Evolutionary conservation across 768 basidiomycete species (phyloP).

Genomic region (Termitomyces sp.): DNA sequence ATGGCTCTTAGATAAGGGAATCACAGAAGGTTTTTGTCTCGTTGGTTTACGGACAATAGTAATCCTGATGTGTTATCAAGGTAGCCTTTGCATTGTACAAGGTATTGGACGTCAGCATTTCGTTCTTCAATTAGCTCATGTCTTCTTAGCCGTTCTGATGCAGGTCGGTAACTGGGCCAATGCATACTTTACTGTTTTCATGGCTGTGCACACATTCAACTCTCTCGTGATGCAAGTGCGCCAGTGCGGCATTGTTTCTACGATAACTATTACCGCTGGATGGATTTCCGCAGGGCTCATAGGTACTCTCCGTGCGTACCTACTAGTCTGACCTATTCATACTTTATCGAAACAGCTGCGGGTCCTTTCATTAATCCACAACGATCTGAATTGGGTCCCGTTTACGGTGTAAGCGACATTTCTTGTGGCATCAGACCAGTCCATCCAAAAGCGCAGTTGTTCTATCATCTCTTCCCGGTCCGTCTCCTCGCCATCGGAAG

Average conservation of each 20-base stretch:
- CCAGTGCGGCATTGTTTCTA: conserved; percentile 44
- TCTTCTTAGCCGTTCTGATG: conserved; percentile 42
- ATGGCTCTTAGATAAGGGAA: conserved; percentile 41
- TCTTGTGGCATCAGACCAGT: conserved; percentile 45
- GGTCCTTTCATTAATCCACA: conserved; percentile 26
- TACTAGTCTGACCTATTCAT: neutral
- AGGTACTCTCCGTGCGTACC: conserved; percentile 31
- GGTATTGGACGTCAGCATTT: conserved; percentile 31
- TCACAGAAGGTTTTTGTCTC: conserved; percentile 40
- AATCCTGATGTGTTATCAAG: conserved; percentile 21
- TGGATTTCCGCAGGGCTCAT: conserved; percentile 46
- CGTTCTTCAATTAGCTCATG: neutral
- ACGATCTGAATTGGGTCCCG: conserved; percentile 17
- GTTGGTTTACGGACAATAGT: neutral
- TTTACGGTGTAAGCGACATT: conserved; percentile 49
- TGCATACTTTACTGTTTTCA: conserved; percentile 60
- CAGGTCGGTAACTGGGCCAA: conserved; percentile 57
- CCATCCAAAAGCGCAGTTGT: conserved; percentile 38
- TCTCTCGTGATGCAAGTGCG: conserved; percentile 55
- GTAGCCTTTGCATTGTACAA: conserved; percentile 49
- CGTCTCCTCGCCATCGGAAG: conserved; percentile 8
- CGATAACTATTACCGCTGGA: conserved; percentile 38
- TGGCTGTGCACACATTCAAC: conserved; percentile 64
- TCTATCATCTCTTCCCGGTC: conserved; percentile 62
- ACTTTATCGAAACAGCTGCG: conserved; percentile 20